Base-by-base conservation (phyloP, 2,329 filamentous ascomycete species). In the Xylariaceae sp. region DNA sequence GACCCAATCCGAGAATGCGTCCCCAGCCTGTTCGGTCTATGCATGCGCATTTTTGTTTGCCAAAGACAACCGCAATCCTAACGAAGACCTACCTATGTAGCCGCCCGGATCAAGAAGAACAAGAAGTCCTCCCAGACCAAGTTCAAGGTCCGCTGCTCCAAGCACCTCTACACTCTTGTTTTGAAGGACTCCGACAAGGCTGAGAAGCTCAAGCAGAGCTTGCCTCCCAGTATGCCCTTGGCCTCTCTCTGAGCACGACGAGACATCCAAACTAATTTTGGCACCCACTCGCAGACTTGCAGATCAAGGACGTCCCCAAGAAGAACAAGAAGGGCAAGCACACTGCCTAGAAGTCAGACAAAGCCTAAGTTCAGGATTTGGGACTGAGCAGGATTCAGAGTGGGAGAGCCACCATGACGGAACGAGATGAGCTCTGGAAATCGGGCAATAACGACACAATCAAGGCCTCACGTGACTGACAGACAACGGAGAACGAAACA, bases 111-210 rank as follows among this genome's bases (percentile, higher is more conserved):
- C 83, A 93, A 97, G 91, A 94, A 95, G 85, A 96, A 87, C 86
- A 88, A 86, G 78, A 87, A 88, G 80, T 80, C 81, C 72, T 84
- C 87, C 75, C 87, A 93, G 83, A 92, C 94, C 87, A 99, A 99
- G 89, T 97, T 99, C 91, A 99, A 99, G 90, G 93, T 99, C 84
- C 90, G 94, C 78, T 97, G 94, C 88, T 83, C 90, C 75, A 86
- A 87, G 72, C 87, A 94, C 83, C 83, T 99, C 68, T 99, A 99
- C 89, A 97, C 94, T 68, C 87, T 99, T 69, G 89, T 96, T 75
- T 87, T 99, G 71, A 97, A 96, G 87, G 94, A 99, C 81, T 84
- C 86, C 72, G 94, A 97, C 75, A 97, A 97, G 90, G 95, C 93
- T 78, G 94, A 97, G 83, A 99, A 99, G 89, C 87, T 99, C 68